These are phyloP conservation scores for Aspergillus olivimuriae DNA, from an alignment of 495 filamentous ascomycete species.

Conservation along the genomic window DNA sequence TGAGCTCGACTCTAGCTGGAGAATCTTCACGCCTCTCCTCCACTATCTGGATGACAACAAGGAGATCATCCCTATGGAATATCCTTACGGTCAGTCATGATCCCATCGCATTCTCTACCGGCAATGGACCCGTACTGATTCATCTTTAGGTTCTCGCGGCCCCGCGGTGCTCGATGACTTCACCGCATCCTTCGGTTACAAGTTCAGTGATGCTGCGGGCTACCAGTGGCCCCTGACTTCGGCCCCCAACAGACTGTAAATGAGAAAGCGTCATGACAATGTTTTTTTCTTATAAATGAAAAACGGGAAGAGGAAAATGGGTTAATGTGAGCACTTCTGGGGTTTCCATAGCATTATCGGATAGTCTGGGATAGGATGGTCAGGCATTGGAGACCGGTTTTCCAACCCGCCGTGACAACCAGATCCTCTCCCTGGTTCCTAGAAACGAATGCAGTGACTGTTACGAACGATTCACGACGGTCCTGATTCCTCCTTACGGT, in stretches of 20 bases:
- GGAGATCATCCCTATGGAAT: constrained; percentile 99
- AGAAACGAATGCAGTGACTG: constrained; percentile 17
- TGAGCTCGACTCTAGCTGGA: constrained; percentile 97
- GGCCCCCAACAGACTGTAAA: constrained; percentile 65
- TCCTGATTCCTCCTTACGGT: neutral
- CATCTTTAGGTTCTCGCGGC: constrained; percentile 74
- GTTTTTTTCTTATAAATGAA: constrained; percentile 3
- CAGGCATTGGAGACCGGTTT: neutral
- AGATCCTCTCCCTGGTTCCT: neutral
- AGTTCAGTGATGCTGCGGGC: constrained; percentile 94
- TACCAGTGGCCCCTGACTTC: constrained; percentile 86
- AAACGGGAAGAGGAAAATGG: constrained; percentile 7
- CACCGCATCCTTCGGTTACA: constrained; percentile 95
- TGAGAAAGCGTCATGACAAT: constrained; percentile 8
- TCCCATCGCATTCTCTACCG: too few species aligned
- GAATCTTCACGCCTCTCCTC: constrained; percentile 93
- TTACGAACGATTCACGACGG: constrained; percentile 5
- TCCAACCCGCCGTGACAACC: neutral
- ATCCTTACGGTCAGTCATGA: constrained; percentile 96
- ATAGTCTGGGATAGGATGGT: neutral
- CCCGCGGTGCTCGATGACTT: constrained; percentile 97
- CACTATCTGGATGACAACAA: constrained; percentile 98
- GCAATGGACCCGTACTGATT: too few species aligned
- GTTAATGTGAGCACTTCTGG: constrained; percentile 14
- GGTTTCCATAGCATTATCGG: constrained; percentile 1